Percentiles rank a stretch among this genome's conserved stretches.
Evolutionary conservation across 176 grass and related monocot species (phyloP).

Genomic region (Carex parvula): DNA sequence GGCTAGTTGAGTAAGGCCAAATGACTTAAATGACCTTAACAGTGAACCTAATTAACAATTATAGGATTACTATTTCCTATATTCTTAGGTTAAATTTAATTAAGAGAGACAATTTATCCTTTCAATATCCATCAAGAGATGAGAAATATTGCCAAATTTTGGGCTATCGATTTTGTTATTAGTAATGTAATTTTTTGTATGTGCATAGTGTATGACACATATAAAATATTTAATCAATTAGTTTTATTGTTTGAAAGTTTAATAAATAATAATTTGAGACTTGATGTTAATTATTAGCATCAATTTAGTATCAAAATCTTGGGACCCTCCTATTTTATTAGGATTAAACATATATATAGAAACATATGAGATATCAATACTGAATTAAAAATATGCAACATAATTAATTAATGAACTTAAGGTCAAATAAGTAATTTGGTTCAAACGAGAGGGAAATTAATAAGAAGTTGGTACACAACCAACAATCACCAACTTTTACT

Average conservation of each 20-base stretch:
- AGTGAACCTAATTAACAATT: neutral
- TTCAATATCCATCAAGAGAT: neutral
- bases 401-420: neutral
- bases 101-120: neutral
- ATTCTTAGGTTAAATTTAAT: neutral
- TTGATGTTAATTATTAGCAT: too few relatives aligned
- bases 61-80: neutral
- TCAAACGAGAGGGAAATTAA: conserved; percentile 6
- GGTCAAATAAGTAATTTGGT: neutral
- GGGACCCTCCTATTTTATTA: neutral
- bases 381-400: neutral
- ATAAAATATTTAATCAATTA: too few relatives aligned
- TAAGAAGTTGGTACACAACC: conserved; percentile 28
- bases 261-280: too few relatives aligned
- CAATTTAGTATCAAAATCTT: too few relatives aligned
- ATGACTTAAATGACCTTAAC: conserved; percentile 6
- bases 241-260: too few relatives aligned
- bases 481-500: conserved; percentile 75
- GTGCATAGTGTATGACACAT: too few relatives aligned
- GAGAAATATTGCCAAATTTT: too few relatives aligned
- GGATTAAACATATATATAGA: too few relatives aligned
- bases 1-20: conserved; percentile 2
- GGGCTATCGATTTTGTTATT: too few relatives aligned
- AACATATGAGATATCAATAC: too few relatives aligned
- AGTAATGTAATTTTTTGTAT: too few relatives aligned